phyloP scores from a whole-genome alignment of 495 filamentous ascomycete genomes.

The Lasiosphaeria ovina region DNA sequence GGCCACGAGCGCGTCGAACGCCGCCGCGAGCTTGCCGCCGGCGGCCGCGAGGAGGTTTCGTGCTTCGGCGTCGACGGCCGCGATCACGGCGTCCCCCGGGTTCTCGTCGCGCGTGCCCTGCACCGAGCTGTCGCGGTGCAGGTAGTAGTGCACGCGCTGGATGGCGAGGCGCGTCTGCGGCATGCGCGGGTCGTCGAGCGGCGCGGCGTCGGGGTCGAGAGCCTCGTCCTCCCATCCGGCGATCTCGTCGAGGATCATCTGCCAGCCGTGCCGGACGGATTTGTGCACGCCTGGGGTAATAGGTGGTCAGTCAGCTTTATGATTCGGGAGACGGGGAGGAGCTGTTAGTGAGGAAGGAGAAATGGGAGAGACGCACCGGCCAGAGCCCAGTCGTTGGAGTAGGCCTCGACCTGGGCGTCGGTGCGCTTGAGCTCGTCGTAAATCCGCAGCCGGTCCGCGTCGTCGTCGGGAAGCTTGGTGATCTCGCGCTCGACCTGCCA shows the following conservation, averaged over 20 bases:
- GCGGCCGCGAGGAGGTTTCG: slow-evolving; percentile 3
- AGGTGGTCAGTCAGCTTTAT: background rate
- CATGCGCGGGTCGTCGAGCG: slow-evolving; percentile 9
- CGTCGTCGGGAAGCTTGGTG: slow-evolving; percentile 5
- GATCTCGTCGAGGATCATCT: background rate
- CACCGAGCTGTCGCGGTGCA: slow-evolving; percentile 6
- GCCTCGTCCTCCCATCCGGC: slow-evolving; percentile 10
- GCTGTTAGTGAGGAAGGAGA: background rate
- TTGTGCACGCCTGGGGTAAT: slow-evolving; percentile 2
- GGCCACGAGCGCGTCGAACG: slow-evolving; percentile 2
- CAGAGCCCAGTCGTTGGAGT: slow-evolving; percentile 7
- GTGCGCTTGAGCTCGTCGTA: slow-evolving; percentile 5
- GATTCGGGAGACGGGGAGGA: background rate
- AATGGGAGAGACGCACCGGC: background rate
- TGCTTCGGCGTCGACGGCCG: slow-evolving; percentile 1
- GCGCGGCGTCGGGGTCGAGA: background rate
- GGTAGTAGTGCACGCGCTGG: slow-evolving; percentile 7
- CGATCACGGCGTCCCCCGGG: slow-evolving; percentile 2
- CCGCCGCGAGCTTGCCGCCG: slow-evolving; percentile 4
- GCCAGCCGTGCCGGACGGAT: background rate
- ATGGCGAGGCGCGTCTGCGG: slow-evolving; percentile 12
- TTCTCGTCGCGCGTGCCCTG: slow-evolving; percentile 13
- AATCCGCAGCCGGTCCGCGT: slow-evolving; percentile 7
- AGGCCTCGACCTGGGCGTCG: slow-evolving; percentile 6
- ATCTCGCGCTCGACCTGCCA: slow-evolving; percentile 10